phyloP scores from a whole-genome alignment of 2,329 filamentous ascomycete species.

The Diplodia corticola region DNA sequence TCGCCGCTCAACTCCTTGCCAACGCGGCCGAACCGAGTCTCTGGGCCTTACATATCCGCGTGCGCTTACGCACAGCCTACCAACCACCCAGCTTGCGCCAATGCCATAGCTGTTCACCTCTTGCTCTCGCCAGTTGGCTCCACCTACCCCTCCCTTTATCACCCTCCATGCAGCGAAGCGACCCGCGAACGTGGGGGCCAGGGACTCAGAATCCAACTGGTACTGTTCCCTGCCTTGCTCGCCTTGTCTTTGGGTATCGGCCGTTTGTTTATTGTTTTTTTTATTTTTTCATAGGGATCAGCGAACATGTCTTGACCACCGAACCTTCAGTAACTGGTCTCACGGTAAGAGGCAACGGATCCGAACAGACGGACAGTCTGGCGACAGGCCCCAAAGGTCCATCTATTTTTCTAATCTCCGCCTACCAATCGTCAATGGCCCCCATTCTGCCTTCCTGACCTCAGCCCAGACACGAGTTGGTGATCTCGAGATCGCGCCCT shows the following conservation, averaged over 20 bases:
- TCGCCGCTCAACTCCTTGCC: not conserved
- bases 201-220: not conserved
- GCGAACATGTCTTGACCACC: not conserved
- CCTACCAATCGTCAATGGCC: not conserved
- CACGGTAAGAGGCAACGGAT: not conserved
- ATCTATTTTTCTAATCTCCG: not conserved
- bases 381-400: not conserved
- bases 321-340: not conserved
- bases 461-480: not conserved
- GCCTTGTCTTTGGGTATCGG: not conserved
- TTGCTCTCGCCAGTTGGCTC: not conserved
- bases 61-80: constrained; percentile 12
- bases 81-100: not conserved
- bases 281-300: not conserved
- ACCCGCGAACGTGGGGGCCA: constrained; percentile 7
- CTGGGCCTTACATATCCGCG: constrained; percentile 20
- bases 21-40: constrained; percentile 14
- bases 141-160: not conserved
- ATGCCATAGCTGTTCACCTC: not conserved
- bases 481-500: not conserved
- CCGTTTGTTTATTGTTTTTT: not conserved
- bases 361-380: not conserved
- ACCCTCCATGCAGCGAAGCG: not conserved
- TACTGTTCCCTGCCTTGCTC: not conserved
- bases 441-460: not conserved